Evolutionary conservation across 371 early-diverging fungal genomes (phyloP), one percentile per base, ranked within the genome.

Genomic region (Circinella minor): DNA sequence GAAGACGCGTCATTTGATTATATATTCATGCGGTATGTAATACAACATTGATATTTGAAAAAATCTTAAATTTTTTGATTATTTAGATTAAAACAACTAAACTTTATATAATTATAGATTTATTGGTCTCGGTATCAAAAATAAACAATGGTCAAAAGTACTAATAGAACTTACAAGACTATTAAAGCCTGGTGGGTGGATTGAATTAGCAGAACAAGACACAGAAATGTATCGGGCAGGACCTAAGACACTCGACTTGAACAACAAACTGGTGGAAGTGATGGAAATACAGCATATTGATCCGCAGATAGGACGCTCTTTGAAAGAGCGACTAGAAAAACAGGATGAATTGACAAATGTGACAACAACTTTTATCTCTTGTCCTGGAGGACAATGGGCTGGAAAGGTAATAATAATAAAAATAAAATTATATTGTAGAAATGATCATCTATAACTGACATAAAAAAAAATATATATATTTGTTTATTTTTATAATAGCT

Each of bases 381-480:
- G 81, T 49, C 84, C 84, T 15, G 84, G 81, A n/a, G 84, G 84
- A 37, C 75, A 79, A 69, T 83, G 84, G 84, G 84, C 84, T 18
- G 84, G 84, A 60, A 83, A 83, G 73, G 83, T 83, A 81, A 17
- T 6, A 38, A 11, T 11, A 11, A 61, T 36, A 4, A 43, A 1
- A 43, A 43, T 43, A 9, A 43, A 2, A 43, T 43, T 43, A 43
- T 43, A 27, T 27, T 27, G 27, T 27, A 27, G 27, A 27, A 43
- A 11, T 43, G 43, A 1, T 43, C 9, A 43, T 6, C 9, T 43
- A 9, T 43, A 43, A 43, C 43, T 27, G 27, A 27, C 27, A 27
- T 27, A 27, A 27, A 27, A 27, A 27, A 27, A 27, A 27, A 27
- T n/a, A n/a, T n/a, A n/a, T 9, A 6, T 39, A 9, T 39, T 43